Evolutionary conservation across 169 alveolate species (phyloP), one percentile per base, ranked within the genome.

Genomic region (Plasmodium vinckei): DNA sequence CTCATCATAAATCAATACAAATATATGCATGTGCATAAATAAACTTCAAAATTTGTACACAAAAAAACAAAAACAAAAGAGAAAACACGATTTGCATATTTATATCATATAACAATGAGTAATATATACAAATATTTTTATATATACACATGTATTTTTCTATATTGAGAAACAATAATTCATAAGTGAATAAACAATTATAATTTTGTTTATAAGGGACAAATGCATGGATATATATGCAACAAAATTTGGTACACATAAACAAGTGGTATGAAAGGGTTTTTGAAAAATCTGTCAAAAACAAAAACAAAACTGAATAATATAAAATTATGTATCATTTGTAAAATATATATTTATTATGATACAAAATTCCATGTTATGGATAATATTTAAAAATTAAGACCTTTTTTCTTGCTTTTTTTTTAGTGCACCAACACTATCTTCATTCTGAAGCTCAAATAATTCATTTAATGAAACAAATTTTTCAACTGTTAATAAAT

Each of bases 381-480:
- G n/a, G 0, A 15, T 51, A 13, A 51, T 51, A 13, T 51, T 51
- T 51, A 51, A 51, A 51, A 51, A 19, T 17, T 23, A 72, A 72
- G 33, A n/a, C 21, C 53, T 17, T 23, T 19, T 53, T 49, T 46
- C 42, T 46, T 33, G 64, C 33, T 7, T 77, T 68, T 42, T 77
- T 68, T 56, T 82, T 49, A 82, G 33, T 21, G 39, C 17, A n/a
- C 39, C 44, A 67, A 51, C 69, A 82, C 59, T 82, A 17, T 82
- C 54, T 47, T 82, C 90, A 12, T 71, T 63, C 21, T 82, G 84
- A 59, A 82, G 77, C 47, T 82, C 90, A 67, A 61, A 82, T 70
- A 82, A 67, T 61, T 82, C 90, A 67, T 82, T 82, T 71, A 82
- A 60, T 53, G 90, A 82, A 51, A 82, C 90, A 60, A 82, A 82